phyloP scores from a whole-genome alignment of 2,329 filamentous ascomycete species.

The Penicillium oxalicum region DNA sequence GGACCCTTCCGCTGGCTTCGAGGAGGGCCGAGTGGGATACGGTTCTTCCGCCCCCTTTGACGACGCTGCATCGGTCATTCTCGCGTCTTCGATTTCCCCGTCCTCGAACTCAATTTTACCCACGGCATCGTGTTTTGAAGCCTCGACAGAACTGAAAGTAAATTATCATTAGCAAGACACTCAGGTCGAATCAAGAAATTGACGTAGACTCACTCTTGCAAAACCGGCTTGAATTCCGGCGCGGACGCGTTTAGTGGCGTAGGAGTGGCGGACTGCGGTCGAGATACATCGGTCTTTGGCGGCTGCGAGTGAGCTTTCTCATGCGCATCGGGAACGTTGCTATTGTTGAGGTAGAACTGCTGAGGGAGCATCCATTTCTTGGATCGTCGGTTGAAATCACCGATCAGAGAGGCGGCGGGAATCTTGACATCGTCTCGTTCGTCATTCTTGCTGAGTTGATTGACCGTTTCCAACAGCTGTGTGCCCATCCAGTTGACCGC shows the following conservation, averaged over 20 bases:
- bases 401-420: slow-evolving; percentile 45
- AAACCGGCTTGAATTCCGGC: slow-evolving; percentile 36
- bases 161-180: slow-evolving; percentile 14
- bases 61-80: slow-evolving; percentile 32
- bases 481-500: slow-evolving; percentile 80
- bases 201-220: slow-evolving; percentile 30
- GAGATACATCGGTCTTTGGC: slow-evolving; percentile 25
- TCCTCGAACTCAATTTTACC: slow-evolving; percentile 39
- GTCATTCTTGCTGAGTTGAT: slow-evolving; percentile 40
- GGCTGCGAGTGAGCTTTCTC: slow-evolving; percentile 22
- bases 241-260: slow-evolving; percentile 38
- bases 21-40: slow-evolving; percentile 11
- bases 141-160: slow-evolving; percentile 25
- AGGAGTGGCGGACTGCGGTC: slow-evolving; percentile 27
- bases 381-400: slow-evolving; percentile 44
- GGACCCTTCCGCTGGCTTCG: slow-evolving; percentile 1
- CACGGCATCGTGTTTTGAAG: slow-evolving; percentile 17
- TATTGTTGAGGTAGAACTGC: slow-evolving; percentile 37
- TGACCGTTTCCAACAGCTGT: slow-evolving; percentile 39
- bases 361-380: slow-evolving; percentile 47
- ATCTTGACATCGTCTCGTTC: slow-evolving; percentile 47
- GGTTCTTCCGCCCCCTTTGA: slow-evolving; percentile 14
- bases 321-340: slow-evolving; percentile 13
- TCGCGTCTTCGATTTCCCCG: slow-evolving; percentile 44
- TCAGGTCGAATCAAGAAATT: neutral